A percentile compares a stretch with the other conserved stretches of the same genome.
Evolutionary conservation across 2,329 filamentous ascomycete genomes (phyloP).

Genomic region (Ceratocystiopsis minuta): DNA sequence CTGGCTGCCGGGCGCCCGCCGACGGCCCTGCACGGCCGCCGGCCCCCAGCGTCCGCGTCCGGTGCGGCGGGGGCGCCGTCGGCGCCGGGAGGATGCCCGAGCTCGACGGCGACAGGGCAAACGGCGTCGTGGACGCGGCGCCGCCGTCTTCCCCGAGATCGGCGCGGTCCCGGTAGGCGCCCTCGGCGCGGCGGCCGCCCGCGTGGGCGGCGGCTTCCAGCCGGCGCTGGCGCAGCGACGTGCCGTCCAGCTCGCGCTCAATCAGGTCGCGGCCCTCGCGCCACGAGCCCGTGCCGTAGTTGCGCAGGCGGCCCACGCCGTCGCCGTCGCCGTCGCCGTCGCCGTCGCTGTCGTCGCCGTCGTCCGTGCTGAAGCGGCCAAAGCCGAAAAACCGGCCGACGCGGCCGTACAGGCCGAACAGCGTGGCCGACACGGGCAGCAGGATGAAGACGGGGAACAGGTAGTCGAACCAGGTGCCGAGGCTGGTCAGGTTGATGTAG

Average conservation of each 20-base stretch:
- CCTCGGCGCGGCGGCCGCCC: constrained; percentile 14
- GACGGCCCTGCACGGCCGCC: neutral
- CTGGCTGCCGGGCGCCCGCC: neutral
- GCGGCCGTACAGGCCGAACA: constrained; percentile 79
- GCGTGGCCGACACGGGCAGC: constrained; percentile 64
- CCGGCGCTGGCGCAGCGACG: constrained; percentile 32
- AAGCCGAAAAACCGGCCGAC: constrained; percentile 60
- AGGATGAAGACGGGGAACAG: constrained; percentile 81
- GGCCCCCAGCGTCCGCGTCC: constrained; percentile 13
- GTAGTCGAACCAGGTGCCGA: constrained; percentile 71
- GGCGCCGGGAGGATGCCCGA: constrained; percentile 6
- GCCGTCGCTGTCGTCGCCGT: constrained; percentile 51
- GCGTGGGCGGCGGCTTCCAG: constrained; percentile 18
- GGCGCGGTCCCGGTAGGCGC: constrained; percentile 3
- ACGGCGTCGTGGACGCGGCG: constrained; percentile 23
- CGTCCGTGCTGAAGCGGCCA: constrained; percentile 58
- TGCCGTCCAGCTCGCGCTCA: constrained; percentile 61
- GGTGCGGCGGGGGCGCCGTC: constrained; percentile 3
- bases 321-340: constrained; percentile 34
- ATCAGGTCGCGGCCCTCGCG: constrained; percentile 82
- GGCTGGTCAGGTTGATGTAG: constrained; percentile 63
- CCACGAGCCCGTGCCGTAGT: constrained; percentile 69
- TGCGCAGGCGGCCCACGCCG: constrained; percentile 37
- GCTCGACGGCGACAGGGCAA: constrained; percentile 21
- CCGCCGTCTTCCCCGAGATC: constrained; percentile 5